Evolutionary conservation across 371 early-diverging fungal genomes (phyloP).

Genomic region (Lichtheimia ornata): DNA sequence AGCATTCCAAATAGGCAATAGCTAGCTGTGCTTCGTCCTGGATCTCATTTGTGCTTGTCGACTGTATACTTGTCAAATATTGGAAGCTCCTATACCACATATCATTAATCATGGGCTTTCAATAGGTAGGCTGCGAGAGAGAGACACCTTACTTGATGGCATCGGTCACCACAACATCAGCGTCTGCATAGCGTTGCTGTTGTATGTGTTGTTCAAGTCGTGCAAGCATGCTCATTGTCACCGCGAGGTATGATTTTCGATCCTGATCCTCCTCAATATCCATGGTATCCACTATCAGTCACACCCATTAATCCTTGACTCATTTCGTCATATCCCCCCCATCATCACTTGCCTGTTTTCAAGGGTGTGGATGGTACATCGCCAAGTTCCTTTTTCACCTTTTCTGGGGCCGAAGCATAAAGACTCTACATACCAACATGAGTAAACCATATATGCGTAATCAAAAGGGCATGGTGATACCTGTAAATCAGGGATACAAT

Average conservation of each 20-base stretch:
- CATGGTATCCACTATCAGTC: too few species aligned
- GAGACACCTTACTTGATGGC: conserved; percentile 27
- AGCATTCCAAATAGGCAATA: conserved; percentile 55
- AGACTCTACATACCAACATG: too few species aligned
- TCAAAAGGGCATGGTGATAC: conserved; percentile 24
- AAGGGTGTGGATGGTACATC: too few species aligned
- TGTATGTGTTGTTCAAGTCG: background rate
- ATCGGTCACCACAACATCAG: background rate
- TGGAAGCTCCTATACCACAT: background rate
- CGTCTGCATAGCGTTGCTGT: background rate
- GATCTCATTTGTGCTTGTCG: background rate
- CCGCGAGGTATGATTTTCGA: background rate
- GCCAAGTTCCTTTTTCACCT: too few species aligned
- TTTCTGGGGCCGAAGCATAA: too few species aligned
- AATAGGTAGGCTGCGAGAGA: too few species aligned
- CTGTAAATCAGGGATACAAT: conserved; percentile 62
- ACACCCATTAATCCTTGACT: too few species aligned
- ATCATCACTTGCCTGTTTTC: too few species aligned
- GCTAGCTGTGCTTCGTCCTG: conserved; percentile 27
- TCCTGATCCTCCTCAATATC: background rate
- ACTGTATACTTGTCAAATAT: background rate
- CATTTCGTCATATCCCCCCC: too few species aligned
- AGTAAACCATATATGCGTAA: too few species aligned
- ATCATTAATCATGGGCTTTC: background rate
- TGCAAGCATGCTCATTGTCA: background rate